A percentile compares a stretch with the other conserved stretches of the same genome.
Conservation (phyloP, 495 filamentous ascomycete genomes). For the Letharia columbiana region DNA sequence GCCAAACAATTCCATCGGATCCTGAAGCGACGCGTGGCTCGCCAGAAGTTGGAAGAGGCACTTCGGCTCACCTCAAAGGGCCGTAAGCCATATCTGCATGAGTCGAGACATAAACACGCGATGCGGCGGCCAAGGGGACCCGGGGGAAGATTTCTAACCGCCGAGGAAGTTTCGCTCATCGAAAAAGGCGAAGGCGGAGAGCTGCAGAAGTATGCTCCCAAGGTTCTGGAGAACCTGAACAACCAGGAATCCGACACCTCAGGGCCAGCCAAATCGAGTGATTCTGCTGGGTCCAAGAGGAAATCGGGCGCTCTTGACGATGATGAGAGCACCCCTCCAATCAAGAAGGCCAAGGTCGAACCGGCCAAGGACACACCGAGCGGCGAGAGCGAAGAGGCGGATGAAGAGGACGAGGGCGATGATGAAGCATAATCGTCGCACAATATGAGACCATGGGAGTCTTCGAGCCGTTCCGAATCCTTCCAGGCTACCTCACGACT, state of each 20-base stretch:
- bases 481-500: conserved; percentile 13
- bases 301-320: conserved; percentile 44
- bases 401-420: conserved; percentile 44
- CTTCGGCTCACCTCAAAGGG: conserved; percentile 88
- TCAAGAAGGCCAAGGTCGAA: conserved; percentile 42
- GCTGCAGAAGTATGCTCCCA: conserved; percentile 29
- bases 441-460: neutral
- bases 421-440: conserved; percentile 22
- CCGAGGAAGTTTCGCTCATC: conserved; percentile 93
- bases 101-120: conserved; percentile 97
- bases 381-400: conserved; percentile 40
- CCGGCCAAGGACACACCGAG: conserved; percentile 32
- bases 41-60: conserved; percentile 87
- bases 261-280: conserved; percentile 19
- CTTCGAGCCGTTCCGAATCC: neutral
- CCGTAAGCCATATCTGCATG: conserved; percentile 93
- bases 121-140: conserved; percentile 94
- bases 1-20: conserved; percentile 99
- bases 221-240: conserved; percentile 9
- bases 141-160: conserved; percentile 93
- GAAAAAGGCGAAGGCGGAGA: conserved; percentile 46
- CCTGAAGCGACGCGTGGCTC: conserved; percentile 82
- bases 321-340: conserved; percentile 31
- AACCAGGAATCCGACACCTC: conserved; percentile 29
- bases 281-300: conserved; percentile 38